Base-by-base conservation (phyloP, 495 filamentous ascomycete species). In the Aspergillus wentii region DNA sequence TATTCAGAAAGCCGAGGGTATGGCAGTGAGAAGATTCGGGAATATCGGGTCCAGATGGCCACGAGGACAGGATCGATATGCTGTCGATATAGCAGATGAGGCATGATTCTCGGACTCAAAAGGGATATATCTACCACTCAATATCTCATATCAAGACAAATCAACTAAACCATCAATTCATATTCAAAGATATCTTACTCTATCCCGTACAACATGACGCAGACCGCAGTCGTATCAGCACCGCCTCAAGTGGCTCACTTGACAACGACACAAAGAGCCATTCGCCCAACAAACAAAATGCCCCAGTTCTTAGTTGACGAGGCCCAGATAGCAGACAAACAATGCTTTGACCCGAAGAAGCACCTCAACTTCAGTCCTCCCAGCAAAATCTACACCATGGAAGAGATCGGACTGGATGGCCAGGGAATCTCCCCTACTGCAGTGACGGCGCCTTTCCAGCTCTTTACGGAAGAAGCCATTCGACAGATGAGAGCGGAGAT, bases 361-460 rank as follows among this genome's bases (percentile, higher is more conserved):
- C 76, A 84, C 52, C 43, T 84, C 17, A 43, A 60, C 15, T 80
- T 75, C 55, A 50, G 59, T 27, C 52, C 66, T 5, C 65, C 53
- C 10, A 17, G 19, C 3, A 51, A 36, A 13, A 43, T 57, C 35
- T 44, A 44, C 44, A 79, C 62, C 2, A 82, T 85, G 79, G 59
- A 64, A 32, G 80, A 85, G 20, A 58, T 83, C 22, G 74, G 72
- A 17, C 54, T 72, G 0, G 63, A 72, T 20, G 65, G 72, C 30
- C 66, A 52, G 16, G 82, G 79, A 2, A 67, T 86, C 14, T 86
- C 83, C 4, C 69, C 76, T 0, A 63, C 80, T 23, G 83, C 79
- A 17, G 80, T 84, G 22, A 80, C 80, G 0, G 78, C 83, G 47
- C 82, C 83, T 0, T 88, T 86, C 54, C 69, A 69, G 8, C 66